A percentile compares a stretch with the other conserved stretches of the same genome.
phyloP scores from a whole-genome alignment of 2,329 filamentous ascomycete genomes.

The Aspergillus glaucus region DNA sequence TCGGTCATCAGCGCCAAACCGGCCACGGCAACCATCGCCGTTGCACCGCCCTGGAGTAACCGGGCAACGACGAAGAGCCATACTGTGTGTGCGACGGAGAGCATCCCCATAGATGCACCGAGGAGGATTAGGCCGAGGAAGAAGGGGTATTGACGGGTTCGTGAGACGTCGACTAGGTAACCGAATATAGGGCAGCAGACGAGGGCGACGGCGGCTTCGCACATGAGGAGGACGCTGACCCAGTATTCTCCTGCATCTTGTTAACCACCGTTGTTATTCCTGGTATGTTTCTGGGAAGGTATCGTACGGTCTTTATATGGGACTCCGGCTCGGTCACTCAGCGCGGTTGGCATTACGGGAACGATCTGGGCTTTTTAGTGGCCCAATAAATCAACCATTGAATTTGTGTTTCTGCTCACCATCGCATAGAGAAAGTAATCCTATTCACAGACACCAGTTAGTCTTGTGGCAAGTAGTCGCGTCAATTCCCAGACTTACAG shows the following conservation, averaged over 20 bases:
- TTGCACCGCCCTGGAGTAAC: constrained; percentile 52
- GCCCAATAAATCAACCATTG: not conserved
- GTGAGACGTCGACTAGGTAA: constrained; percentile 21
- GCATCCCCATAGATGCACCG: constrained; percentile 49
- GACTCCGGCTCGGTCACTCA: constrained; percentile 18
- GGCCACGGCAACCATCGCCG: constrained; percentile 55
- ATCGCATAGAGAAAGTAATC: constrained; percentile 26
- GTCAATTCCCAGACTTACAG: constrained; percentile 12
- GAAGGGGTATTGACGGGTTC: constrained; percentile 51
- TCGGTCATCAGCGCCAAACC: constrained; percentile 55
- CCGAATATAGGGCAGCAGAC: constrained; percentile 24
- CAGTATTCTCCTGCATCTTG: constrained; percentile 20
- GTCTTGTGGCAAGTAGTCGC: not conserved
- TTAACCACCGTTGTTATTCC: not conserved
- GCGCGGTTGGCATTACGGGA: constrained; percentile 24
- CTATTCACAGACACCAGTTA: constrained; percentile 5
- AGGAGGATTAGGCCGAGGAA: constrained; percentile 50
- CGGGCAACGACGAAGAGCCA: constrained; percentile 47
- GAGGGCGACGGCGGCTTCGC: constrained; percentile 20
- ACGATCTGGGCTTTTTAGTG: constrained; percentile 15
- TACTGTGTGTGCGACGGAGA: constrained; percentile 47
- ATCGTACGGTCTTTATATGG: constrained; percentile 20
- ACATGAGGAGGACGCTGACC: constrained; percentile 25
- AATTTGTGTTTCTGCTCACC: constrained; percentile 12
- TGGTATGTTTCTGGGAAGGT: not conserved